A percentile compares a stretch with the other conserved stretches of the same genome.
phyloP scores from a whole-genome alignment of 192 early-diverging fungal species.

The Glomus cerebriforme region DNA sequence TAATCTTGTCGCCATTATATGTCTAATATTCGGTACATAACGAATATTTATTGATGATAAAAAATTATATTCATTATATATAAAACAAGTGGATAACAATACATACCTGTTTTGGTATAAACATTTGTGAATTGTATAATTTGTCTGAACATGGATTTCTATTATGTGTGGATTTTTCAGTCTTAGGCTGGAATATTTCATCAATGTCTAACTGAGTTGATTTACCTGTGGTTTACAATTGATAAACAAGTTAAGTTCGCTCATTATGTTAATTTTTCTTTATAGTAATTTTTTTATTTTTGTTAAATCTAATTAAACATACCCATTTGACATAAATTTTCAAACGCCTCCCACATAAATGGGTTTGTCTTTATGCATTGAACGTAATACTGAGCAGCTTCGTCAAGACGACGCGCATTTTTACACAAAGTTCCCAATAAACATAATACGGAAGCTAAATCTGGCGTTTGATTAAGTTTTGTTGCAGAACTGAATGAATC shows the following conservation, averaged over 20 bases:
- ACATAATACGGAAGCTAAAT: conserved; percentile 27
- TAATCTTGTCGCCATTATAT: not conserved
- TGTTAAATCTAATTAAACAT: not conserved
- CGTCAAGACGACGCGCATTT: conserved; percentile 36
- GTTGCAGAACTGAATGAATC: not conserved
- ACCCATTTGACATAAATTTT: conserved; percentile 54
- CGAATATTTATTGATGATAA: not conserved
- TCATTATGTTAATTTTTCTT: not conserved
- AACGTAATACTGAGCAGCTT: conserved; percentile 45
- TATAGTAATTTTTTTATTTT: not conserved
- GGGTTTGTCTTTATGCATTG: conserved; percentile 44
- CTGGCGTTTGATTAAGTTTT: conserved; percentile 13
- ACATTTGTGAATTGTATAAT: conserved; percentile 3
- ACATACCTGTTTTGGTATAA: conserved; percentile 3
- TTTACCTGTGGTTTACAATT: conserved; percentile 1
- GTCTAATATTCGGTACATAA: not conserved
- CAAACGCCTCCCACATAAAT: conserved; percentile 55
- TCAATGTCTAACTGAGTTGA: conserved; percentile 25
- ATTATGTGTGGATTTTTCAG: conserved; percentile 1
- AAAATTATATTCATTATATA: not conserved
- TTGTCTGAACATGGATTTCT: conserved; percentile 15
- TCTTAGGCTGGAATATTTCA: conserved; percentile 22
- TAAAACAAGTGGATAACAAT: not conserved
- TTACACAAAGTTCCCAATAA: conserved; percentile 36
- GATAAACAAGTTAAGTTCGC: not conserved